phyloP scores from a whole-genome alignment of 208 protist genomes.

The Endotrypanum monterogeii region DNA sequence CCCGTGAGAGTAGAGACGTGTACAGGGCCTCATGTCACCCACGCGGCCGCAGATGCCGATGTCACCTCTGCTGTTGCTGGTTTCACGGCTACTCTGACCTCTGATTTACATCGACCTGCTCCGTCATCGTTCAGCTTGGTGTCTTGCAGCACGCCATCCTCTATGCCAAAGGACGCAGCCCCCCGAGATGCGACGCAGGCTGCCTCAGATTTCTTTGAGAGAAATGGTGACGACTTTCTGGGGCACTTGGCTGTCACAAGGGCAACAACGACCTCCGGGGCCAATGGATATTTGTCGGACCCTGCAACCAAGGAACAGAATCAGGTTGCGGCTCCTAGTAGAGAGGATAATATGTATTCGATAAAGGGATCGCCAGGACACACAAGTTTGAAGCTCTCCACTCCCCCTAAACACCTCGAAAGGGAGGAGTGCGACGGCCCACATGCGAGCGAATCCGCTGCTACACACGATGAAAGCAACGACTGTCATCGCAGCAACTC shows the following conservation, averaged over 20 bases:
- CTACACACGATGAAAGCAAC: not conserved
- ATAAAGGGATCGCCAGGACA: not conserved
- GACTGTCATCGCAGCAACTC: not conserved
- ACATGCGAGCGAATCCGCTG: not conserved
- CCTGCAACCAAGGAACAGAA: not conserved
- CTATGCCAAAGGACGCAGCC: not conserved
- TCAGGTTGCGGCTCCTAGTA: not conserved
- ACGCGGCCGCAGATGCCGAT: not conserved
- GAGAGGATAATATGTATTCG: not conserved
- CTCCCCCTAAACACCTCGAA: not conserved
- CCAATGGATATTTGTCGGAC: too few relatives aligned
- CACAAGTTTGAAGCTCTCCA: not conserved
- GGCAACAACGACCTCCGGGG: not conserved
- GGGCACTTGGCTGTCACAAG: not conserved
- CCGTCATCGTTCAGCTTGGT: not conserved
- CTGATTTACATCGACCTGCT: too few relatives aligned
- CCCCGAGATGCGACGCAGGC: not conserved
- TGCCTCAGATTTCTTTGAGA: not conserved
- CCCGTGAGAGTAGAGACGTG: not conserved
- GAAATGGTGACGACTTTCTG: too few relatives aligned
- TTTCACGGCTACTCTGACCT: not conserved
- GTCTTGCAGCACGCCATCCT: not conserved
- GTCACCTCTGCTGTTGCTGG: not conserved
- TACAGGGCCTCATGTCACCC: not conserved
- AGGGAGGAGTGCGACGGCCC: not conserved